Conservation (phyloP, 1,139 yeast genomes). For the Geotrichum histeridarum region DNA sequence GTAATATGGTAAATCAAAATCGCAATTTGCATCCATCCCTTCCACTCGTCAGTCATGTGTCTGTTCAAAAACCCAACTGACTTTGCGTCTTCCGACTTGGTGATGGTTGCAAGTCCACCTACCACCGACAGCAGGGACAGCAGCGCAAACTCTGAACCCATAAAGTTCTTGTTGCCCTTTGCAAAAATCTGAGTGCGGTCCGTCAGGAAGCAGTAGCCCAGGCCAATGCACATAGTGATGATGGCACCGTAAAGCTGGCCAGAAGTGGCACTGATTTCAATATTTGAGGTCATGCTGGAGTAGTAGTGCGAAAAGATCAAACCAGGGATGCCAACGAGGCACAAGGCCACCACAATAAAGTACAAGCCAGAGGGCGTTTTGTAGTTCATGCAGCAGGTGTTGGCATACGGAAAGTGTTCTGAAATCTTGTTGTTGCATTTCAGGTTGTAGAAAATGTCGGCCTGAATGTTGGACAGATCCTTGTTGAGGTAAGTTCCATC, state of each 20-base stretch:
- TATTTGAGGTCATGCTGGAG: neutral
- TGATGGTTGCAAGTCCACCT: slow-evolving; percentile 19
- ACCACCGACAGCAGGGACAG: slow-evolving; percentile 17
- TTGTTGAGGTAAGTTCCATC: slow-evolving; percentile 22
- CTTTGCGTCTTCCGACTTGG: slow-evolving; percentile 19
- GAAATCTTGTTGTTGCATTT: slow-evolving; percentile 26
- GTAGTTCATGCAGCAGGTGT: slow-evolving; percentile 27
- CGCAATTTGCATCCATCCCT: slow-evolving; percentile 31
- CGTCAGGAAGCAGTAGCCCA: slow-evolving; percentile 24
- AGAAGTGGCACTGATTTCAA: slow-evolving; percentile 2
- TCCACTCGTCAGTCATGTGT: slow-evolving; percentile 30
- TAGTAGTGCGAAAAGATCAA: slow-evolving; percentile 5
- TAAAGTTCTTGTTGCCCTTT: slow-evolving; percentile 26
- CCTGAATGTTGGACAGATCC: slow-evolving; percentile 22
- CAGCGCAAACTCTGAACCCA: slow-evolving; percentile 20
- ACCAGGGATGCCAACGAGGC: slow-evolving; percentile 9
- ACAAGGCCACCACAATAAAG: slow-evolving; percentile 5
- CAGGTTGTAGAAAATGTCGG: slow-evolving; percentile 24
- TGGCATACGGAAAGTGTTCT: slow-evolving; percentile 24
- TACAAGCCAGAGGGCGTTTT: slow-evolving; percentile 21
- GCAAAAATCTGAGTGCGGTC: slow-evolving; percentile 26
- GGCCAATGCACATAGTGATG: slow-evolving; percentile 21
- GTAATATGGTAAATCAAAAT: slow-evolving; percentile 29
- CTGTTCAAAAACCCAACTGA: slow-evolving; percentile 27
- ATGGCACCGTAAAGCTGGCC: slow-evolving; percentile 21